Conservation (phyloP, 306 rosid genomes). For the Delonix regia region DNA sequence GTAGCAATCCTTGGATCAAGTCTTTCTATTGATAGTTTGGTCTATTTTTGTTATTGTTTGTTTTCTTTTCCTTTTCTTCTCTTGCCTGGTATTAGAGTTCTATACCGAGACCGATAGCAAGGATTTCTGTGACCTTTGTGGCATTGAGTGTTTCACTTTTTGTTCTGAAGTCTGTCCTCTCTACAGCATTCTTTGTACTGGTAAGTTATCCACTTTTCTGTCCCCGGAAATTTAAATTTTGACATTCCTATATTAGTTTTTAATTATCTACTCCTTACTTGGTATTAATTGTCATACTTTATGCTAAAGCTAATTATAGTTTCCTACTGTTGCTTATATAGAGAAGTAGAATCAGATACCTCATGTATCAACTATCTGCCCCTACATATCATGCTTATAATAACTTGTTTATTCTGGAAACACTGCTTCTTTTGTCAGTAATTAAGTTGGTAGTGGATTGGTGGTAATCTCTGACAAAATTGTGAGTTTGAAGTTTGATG, state of each 20-base stretch:
- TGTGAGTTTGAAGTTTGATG: no score
- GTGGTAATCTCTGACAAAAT: no score
- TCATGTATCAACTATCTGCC: neutral
- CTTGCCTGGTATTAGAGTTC: slow-evolving; percentile 31
- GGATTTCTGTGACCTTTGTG: slow-evolving; percentile 58
- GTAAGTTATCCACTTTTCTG: slow-evolving; percentile 31
- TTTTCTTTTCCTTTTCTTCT: slow-evolving; percentile 26
- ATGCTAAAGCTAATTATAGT: neutral
- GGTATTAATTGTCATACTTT: slow-evolving; percentile 18
- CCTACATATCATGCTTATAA: no score
- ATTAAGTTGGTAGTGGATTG: no score
- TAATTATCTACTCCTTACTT: neutral
- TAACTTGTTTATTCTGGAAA: no score
- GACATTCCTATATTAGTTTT: neutral
- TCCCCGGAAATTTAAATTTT: neutral
- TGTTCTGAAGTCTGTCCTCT: slow-evolving; percentile 58
- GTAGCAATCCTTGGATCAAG: slow-evolving; percentile 12
- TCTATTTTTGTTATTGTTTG: slow-evolving; percentile 20
- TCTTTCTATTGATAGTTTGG: neutral
- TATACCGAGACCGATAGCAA: slow-evolving; percentile 53
- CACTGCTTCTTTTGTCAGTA: no score
- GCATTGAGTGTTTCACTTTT: slow-evolving; percentile 61
- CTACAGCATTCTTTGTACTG: slow-evolving; percentile 47
- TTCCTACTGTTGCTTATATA: neutral
- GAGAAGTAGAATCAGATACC: neutral